phyloP scores from a whole-genome alignment of 345 rosid genomes.

The Acer saccharum region DNA sequence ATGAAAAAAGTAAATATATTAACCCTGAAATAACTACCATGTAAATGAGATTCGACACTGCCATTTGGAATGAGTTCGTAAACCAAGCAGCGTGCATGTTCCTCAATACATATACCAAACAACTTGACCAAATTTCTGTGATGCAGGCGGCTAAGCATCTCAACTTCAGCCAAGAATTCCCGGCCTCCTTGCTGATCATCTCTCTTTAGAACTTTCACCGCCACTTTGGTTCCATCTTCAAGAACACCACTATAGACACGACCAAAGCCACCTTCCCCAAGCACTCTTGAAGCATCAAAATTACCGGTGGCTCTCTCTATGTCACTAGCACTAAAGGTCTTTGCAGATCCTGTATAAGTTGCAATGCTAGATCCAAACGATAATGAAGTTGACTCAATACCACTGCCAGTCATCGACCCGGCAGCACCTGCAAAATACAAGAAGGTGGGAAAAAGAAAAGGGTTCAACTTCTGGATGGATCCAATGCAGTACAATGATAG shows the following conservation, averaged over 20 bases:
- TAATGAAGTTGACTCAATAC: slow-evolving; percentile 68
- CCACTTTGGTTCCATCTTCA: slow-evolving; percentile 84
- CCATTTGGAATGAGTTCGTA: slow-evolving; percentile 96
- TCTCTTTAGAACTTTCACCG: slow-evolving; percentile 90
- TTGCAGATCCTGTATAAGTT: slow-evolving; percentile 81
- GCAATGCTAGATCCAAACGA: slow-evolving; percentile 89
- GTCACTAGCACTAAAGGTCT: slow-evolving; percentile 75
- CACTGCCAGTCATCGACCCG: slow-evolving; percentile 64
- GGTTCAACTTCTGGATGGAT: slow-evolving; percentile 6
- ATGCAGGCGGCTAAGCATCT: slow-evolving; percentile 98
- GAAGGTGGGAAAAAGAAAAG: not conserved
- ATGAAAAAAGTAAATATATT: not conserved
- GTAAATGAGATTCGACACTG: slow-evolving; percentile 96
- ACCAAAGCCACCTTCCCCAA: slow-evolving; percentile 98
- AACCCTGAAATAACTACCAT: slow-evolving; percentile 46
- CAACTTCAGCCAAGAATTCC: slow-evolving; percentile 94
- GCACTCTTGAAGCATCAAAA: slow-evolving; percentile 65
- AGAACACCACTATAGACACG: slow-evolving; percentile 80
- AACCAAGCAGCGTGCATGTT: slow-evolving; percentile 76
- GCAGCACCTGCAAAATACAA: slow-evolving; percentile 52
- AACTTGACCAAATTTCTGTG: slow-evolving; percentile 92
- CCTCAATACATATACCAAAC: slow-evolving; percentile 93
- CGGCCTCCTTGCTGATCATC: slow-evolving; percentile 92
- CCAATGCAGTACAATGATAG: not conserved
- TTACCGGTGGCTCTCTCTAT: slow-evolving; percentile 77